Conservation (phyloP, 768 basidiomycete genomes). For the Leucosporidium yakuticum region DNA sequence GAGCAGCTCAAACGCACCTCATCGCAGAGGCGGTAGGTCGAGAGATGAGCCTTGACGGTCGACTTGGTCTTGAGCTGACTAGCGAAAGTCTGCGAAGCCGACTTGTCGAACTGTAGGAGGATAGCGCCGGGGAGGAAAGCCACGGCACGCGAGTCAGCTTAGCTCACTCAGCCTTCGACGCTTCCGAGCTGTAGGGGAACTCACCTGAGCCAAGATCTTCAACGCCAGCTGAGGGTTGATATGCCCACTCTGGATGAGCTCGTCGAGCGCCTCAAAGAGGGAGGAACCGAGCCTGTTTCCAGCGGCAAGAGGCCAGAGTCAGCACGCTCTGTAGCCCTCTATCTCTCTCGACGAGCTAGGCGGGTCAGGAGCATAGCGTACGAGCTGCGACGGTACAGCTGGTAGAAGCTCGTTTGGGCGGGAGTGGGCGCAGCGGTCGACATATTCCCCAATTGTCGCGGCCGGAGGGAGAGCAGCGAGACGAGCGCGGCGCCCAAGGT, state of each 20-base stretch:
- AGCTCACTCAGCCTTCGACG: background rate
- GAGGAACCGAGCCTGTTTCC: conserved; percentile 82
- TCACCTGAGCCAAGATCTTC: conserved; percentile 93
- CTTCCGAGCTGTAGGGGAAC: background rate
- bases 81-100: conserved; percentile 82
- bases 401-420: conserved; percentile 55
- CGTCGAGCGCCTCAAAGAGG: conserved; percentile 94
- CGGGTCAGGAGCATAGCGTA: conserved; percentile 48
- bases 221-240: conserved; percentile 98
- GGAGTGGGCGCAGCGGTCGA: no score
- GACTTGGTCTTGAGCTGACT: conserved; percentile 94
- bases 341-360: background rate
- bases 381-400: conserved; percentile 88
- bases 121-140: background rate
- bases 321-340: background rate
- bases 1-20: conserved; percentile 46
- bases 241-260: conserved; percentile 90
- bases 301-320: background rate
- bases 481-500: no score
- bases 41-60: conserved; percentile 85
- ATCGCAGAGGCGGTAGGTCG: conserved; percentile 87
- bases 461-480: no score
- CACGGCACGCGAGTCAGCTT: background rate
- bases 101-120: conserved; percentile 78
- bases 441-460: no score